Percentiles rank a stretch among this genome's conserved stretches.
These are phyloP conservation scores for Lepidium africanum DNA, from an alignment of 345 rosid species.

Conservation along the genomic window DNA sequence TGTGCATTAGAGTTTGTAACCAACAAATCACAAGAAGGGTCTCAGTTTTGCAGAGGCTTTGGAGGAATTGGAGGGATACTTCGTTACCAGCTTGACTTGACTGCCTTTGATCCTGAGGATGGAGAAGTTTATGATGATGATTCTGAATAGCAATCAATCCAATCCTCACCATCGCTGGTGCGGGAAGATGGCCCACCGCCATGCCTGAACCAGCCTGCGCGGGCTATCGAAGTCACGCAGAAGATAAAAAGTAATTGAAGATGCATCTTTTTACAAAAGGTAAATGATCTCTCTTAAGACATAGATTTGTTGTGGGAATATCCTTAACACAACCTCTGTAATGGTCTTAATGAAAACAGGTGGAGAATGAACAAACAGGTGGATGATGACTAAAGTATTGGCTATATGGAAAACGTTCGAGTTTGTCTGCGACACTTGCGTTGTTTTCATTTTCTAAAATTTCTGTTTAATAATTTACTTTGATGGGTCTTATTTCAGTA, in stretches of 20 bases:
- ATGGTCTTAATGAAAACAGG: background rate
- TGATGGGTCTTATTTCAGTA: background rate
- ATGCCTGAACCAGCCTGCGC: constrained; percentile 21
- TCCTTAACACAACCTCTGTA: background rate
- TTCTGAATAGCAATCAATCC: constrained; percentile 21
- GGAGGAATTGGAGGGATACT: constrained; percentile 38
- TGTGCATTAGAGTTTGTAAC: constrained; percentile 34
- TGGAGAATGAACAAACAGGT: constrained; percentile 1
- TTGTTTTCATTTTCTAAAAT: background rate
- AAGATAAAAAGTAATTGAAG: background rate
- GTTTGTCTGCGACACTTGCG: background rate
- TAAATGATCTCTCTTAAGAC: background rate
- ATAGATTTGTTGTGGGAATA: background rate
- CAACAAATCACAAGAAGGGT: constrained; percentile 31
- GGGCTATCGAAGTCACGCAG: constrained; percentile 6
- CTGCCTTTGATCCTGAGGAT: constrained; percentile 10
- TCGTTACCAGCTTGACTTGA: constrained; percentile 24
- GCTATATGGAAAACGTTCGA: background rate
- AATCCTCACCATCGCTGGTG: constrained; percentile 11
- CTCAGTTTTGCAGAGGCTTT: constrained; percentile 31
- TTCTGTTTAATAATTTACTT: background rate
- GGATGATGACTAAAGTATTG: background rate
- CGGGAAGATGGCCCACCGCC: background rate
- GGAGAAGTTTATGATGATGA: constrained; percentile 13
- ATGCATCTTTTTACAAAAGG: constrained; percentile 2